phyloP scores from a whole-genome alignment of 805 yeast genomes.

The Spathaspora arborariae region DNA sequence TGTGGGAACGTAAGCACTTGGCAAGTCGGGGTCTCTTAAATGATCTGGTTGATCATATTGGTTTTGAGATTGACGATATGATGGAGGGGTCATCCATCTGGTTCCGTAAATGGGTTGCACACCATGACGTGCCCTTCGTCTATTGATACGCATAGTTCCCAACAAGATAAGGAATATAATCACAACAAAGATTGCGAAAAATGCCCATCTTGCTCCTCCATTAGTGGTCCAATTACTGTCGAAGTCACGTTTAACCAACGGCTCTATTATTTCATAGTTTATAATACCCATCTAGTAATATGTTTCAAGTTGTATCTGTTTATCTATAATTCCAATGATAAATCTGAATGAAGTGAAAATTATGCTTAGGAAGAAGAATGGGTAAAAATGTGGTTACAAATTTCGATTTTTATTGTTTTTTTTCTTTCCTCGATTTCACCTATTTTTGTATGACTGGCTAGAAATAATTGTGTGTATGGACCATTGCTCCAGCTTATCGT shows the following conservation, averaged over 20 bases:
- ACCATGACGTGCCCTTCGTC: constrained; percentile 46
- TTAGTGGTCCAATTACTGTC: constrained; percentile 13
- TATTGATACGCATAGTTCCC: constrained; percentile 53
- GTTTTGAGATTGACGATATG: constrained; percentile 62
- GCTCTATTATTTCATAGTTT: not conserved
- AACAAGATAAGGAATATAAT: constrained; percentile 44
- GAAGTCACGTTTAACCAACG: constrained; percentile 13
- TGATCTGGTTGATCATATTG: constrained; percentile 44
- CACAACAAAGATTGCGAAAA: constrained; percentile 57
- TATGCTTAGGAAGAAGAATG: not conserved
- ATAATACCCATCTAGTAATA: not conserved
- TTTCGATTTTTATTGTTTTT: not conserved
- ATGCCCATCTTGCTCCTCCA: constrained; percentile 57
- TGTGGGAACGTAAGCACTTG: constrained; percentile 55
- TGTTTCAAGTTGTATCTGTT: not conserved
- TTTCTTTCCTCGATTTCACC: not conserved
- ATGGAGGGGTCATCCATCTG: constrained; percentile 85
- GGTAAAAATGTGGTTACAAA: not conserved
- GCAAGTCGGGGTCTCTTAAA: constrained; percentile 38
- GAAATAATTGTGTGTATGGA: not conserved
- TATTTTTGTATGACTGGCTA: not conserved
- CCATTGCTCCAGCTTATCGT: not conserved
- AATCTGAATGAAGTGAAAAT: not conserved
- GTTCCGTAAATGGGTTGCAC: constrained; percentile 68
- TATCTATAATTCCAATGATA: not conserved